Evolutionary conservation across 768 basidiomycete genomes (phyloP), one percentile per base, ranked within the genome.

Genomic region (Leccinum variicolor): DNA sequence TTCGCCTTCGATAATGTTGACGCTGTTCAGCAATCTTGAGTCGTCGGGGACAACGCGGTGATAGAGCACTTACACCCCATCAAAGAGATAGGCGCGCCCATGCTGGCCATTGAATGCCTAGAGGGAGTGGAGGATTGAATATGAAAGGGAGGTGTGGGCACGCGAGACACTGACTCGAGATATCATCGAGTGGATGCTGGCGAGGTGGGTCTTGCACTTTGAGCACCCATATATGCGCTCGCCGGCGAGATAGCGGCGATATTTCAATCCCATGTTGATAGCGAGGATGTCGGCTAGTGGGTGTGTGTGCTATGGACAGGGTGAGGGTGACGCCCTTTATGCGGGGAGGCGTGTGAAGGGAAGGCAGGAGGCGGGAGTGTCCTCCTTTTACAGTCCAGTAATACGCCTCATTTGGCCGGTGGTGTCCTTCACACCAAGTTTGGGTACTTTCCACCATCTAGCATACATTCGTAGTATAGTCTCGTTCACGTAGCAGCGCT

Each of bases 81-180:
- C 92, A 67, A 98, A 95, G 61, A 98, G 84, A 72, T 95, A 94
- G 17, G 96, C 96, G 56, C 92, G 81, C 17, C 96, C 96, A 73
- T 97, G 94, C 74, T 97, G 94, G 26, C 96, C 96, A 62, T 92
- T 94, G 81, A 98, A 98, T 46, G 92, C 91, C 96, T 98, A 72
- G 45, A 54, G 61, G 57, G 53, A 66, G 43, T 47, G 11, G 10
- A 7, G 25, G 25, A n/a, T 49, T 62, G 17, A 70, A 66, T 50
- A 45, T 28, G 50, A 17, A 52, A 46, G 34, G 31, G 55, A 21
- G 56, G 19, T 28, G 31, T 21, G 41, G 19, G 41, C 46, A 43
- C 31, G 19, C 47, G 28, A 25, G 46, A 34, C 10, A 76, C 86
- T 64, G 64, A 92, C 93, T 72, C 92, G 81, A 58, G 92, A 94